These are phyloP conservation scores for Fraxinus anomala DNA, from an alignment of 257 asterid species.

Conservation along the genomic window DNA sequence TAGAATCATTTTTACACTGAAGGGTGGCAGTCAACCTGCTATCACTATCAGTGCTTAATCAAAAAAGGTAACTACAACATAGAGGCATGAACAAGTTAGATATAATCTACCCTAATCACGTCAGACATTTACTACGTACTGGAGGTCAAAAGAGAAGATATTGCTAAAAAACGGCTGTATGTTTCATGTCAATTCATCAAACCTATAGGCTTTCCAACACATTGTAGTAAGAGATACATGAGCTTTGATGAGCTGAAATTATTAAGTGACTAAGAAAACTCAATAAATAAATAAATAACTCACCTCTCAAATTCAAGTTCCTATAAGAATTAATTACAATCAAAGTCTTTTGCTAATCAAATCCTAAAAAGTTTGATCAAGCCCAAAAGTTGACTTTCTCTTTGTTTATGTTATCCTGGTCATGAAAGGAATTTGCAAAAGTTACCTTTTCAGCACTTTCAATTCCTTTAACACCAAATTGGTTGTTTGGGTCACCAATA, in stretches of 20 bases:
- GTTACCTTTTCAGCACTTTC: slow-evolving; percentile 13
- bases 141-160: background rate
- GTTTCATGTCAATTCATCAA: slow-evolving; percentile 2
- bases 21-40: background rate
- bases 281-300: background rate
- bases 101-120: slow-evolving; percentile 3
- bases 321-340: slow-evolving; percentile 5
- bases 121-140: background rate
- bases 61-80: background rate
- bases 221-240: slow-evolving; percentile 9
- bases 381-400: slow-evolving; percentile 6
- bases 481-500: background rate
- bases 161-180: slow-evolving; percentile 1
- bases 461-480: slow-evolving; percentile 22
- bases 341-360: slow-evolving; percentile 18
- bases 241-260: slow-evolving; percentile 10
- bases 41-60: too few relatives aligned
- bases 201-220: slow-evolving; percentile 8
- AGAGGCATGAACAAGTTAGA: slow-evolving; percentile 6
- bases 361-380: slow-evolving; percentile 17
- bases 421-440: slow-evolving; percentile 22
- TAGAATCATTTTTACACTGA: too few relatives aligned
- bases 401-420: slow-evolving; percentile 22
- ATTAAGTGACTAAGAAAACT: slow-evolving; percentile 1
- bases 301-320: slow-evolving; percentile 8